These are phyloP conservation scores for Cotoneaster glaucophyllus DNA, from an alignment of 306 rosid species.

Conservation along the genomic window DNA sequence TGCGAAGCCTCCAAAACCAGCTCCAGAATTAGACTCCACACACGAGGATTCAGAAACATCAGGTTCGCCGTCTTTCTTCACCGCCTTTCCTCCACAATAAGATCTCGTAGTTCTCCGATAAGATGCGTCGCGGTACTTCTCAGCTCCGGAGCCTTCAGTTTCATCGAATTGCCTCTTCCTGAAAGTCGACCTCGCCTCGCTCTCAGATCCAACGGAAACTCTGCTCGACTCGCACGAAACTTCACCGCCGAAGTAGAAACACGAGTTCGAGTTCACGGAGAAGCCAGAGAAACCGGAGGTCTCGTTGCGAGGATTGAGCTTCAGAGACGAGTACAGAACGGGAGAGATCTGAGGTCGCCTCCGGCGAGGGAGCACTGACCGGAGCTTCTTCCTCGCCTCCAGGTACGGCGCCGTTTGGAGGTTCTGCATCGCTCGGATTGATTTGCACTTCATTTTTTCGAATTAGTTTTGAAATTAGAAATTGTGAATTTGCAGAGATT, in stretches of 20 bases:
- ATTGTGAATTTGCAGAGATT: background rate
- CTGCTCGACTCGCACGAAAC: conserved; percentile 55
- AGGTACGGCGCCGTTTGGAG: conserved; percentile 8
- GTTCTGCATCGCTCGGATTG: conserved; percentile 33
- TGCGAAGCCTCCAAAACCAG: conserved; percentile 11
- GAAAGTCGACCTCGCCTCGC: conserved; percentile 18
- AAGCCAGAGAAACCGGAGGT: conserved; percentile 18
- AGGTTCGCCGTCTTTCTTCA: conserved; percentile 22
- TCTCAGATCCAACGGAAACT: conserved; percentile 28
- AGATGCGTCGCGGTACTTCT: background rate
- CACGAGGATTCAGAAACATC: conserved; percentile 72
- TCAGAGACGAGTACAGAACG: conserved; percentile 21
- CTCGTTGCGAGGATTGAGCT: background rate
- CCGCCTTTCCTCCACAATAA: conserved; percentile 13
- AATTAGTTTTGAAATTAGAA: background rate
- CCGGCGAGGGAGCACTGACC: conserved; percentile 64
- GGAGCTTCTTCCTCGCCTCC: conserved; percentile 61
- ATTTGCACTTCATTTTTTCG: conserved; percentile 28
- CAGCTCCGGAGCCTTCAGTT: background rate
- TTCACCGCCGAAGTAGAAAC: conserved; percentile 40
- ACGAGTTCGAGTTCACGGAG: conserved; percentile 41
- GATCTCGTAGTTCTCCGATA: conserved; percentile 22
- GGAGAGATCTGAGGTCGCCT: conserved; percentile 51
- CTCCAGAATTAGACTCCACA: conserved; percentile 67
- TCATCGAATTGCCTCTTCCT: conserved; percentile 25